Percentiles rank a stretch among this genome's conserved stretches.
Evolutionary conservation across 306 rosid species (phyloP).

Genomic region (Nissolia schottii): DNA sequence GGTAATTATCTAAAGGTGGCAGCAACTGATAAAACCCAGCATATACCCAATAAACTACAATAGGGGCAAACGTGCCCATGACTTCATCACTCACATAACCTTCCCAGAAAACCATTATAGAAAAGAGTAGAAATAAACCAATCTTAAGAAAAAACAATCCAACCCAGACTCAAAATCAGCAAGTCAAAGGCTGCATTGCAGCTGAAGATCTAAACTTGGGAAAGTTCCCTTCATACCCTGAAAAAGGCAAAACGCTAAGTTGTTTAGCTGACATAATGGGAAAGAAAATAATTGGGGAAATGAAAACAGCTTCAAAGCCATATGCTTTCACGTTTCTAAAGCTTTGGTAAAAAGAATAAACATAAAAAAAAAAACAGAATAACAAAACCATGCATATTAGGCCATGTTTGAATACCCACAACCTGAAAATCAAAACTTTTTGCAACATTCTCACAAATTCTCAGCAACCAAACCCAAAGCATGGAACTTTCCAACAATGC

Average conservation of each 20-base stretch:
- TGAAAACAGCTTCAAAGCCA: neutral
- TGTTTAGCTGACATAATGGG: neutral
- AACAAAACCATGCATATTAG: neutral
- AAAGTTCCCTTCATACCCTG: constrained; percentile 44
- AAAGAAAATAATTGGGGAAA: neutral
- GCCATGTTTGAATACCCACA: neutral
- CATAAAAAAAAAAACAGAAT: neutral
- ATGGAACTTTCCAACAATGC: constrained; percentile 12
- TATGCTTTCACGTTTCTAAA: neutral
- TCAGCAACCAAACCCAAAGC: neutral
- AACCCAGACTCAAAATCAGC: constrained; percentile 22
- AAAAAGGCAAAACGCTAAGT: neutral
- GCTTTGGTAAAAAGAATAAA: neutral
- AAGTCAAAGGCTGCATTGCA: constrained; percentile 34
- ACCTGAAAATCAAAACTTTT: neutral
- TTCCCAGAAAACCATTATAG: constrained; percentile 72
- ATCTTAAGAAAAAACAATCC: constrained; percentile 20
- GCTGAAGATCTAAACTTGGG: constrained; percentile 38
- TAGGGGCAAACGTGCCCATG: constrained; percentile 90
- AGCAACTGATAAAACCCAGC: constrained; percentile 73
- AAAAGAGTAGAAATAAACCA: neutral
- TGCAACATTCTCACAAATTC: neutral
- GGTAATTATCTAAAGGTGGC: constrained; percentile 60
- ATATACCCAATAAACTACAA: constrained; percentile 81
- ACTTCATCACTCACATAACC: constrained; percentile 76